Conservation (phyloP, 305 asterid genomes). For the Andrographis paniculata region DNA sequence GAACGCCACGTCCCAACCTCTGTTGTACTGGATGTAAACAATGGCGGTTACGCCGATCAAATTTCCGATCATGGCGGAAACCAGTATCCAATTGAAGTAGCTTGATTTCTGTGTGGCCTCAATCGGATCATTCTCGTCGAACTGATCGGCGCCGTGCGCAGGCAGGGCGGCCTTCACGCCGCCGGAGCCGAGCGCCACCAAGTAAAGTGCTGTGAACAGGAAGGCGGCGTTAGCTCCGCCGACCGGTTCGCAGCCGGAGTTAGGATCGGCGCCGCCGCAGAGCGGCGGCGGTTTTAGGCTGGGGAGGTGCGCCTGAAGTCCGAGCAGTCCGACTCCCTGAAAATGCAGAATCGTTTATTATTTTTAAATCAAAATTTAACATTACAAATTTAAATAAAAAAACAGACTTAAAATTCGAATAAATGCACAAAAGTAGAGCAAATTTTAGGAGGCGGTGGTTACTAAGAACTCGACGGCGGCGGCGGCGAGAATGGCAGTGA, state of each 20-base stretch:
- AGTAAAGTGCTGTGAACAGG: constrained; percentile 44
- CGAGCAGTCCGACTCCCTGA: constrained; percentile 61
- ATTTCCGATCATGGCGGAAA: constrained; percentile 47
- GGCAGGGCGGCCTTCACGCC: constrained; percentile 67
- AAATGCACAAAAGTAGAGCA: too few relatives aligned
- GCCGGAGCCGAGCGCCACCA: constrained; percentile 50
- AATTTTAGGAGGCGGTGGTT: too few relatives aligned
- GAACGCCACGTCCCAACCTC: constrained; percentile 69
- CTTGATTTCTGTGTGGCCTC: constrained; percentile 49
- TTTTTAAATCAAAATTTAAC: background rate
- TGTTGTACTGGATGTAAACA: constrained; percentile 63
- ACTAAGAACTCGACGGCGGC: constrained; percentile 49
- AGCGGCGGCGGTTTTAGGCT: constrained; percentile 54
- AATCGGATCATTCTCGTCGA: constrained; percentile 49
- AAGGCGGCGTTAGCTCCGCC: constrained; percentile 44
- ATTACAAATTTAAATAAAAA: too few relatives aligned
- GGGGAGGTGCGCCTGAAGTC: constrained; percentile 57
- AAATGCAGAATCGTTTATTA: too few relatives aligned
- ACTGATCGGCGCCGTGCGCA: constrained; percentile 76
- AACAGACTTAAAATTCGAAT: background rate
- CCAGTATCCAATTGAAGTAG: constrained; percentile 59
- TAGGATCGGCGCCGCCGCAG: constrained; percentile 45
- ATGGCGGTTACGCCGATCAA: constrained; percentile 40
- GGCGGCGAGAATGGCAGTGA: constrained; percentile 36
- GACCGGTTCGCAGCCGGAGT: constrained; percentile 29